Evolutionary conservation across 2,329 filamentous ascomycete species (phyloP).

Genomic region (Sphaerulina vaccinii): DNA sequence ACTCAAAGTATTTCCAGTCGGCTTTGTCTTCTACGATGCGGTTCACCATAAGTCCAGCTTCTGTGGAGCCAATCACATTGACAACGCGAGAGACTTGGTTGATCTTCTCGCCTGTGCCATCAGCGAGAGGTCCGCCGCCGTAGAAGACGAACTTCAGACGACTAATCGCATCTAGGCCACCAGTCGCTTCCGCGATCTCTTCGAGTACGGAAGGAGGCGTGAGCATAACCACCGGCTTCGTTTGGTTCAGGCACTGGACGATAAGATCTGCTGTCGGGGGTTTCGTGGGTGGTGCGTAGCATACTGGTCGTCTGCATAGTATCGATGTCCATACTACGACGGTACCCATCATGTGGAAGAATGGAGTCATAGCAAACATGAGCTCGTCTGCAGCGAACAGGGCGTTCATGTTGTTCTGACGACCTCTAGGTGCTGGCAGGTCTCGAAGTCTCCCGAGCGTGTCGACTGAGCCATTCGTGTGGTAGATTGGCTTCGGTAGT

Average conservation of each 20-base stretch:
- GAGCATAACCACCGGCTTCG: conserved; percentile 6
- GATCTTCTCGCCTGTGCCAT: conserved; percentile 16
- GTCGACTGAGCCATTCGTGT: conserved; percentile 22
- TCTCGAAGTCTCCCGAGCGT: conserved; percentile 14
- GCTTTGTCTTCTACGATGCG: conserved; percentile 24
- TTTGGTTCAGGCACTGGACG: conserved; percentile 15
- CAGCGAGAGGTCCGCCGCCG: conserved; percentile 24
- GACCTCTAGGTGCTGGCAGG: conserved; percentile 11
- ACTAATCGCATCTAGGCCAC: conserved; percentile 17
- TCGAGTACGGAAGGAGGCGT: conserved; percentile 23
- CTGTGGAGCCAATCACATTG: conserved; percentile 21
- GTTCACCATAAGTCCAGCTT: conserved; percentile 21
- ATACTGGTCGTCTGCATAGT: conserved; percentile 13
- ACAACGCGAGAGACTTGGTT: conserved; percentile 16
- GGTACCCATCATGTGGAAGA: conserved; percentile 26
- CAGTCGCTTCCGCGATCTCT: conserved; percentile 19
- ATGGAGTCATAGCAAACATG: conserved; percentile 18
- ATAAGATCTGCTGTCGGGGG: conserved; percentile 20
- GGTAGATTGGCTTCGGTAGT: conserved; percentile 24
- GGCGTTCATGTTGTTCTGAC: conserved; percentile 12
- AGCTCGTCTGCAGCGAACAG: conserved; percentile 11
- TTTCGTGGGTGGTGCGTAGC: conserved; percentile 16
- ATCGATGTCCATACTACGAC: conserved; percentile 16
- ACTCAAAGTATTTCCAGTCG: conserved; percentile 28
- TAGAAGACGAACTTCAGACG: conserved; percentile 19